phyloP scores from a whole-genome alignment of 192 early-diverging fungal species.

The Spizellomyces punctatus region DNA sequence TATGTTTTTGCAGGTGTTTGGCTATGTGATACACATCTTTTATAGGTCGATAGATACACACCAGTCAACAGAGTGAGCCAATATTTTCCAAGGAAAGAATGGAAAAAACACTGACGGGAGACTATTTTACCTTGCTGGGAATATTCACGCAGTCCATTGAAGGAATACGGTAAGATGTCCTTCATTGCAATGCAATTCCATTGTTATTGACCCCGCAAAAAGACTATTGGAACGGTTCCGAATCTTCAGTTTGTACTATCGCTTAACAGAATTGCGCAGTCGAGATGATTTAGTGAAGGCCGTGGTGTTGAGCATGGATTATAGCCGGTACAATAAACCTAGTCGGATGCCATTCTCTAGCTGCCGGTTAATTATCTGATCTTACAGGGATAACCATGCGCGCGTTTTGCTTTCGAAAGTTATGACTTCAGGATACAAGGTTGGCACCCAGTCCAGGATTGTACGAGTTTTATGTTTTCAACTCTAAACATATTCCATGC shows the following conservation, averaged over 20 bases:
- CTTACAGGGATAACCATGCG: constrained; percentile 73
- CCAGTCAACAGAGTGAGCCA: constrained; percentile 41
- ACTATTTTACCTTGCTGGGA: constrained; percentile 80
- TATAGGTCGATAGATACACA: constrained; percentile 20
- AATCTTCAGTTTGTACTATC: constrained; percentile 79
- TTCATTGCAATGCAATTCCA: background rate
- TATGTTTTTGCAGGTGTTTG: constrained; percentile 32
- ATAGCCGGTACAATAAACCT: constrained; percentile 51
- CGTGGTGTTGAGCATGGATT: constrained; percentile 74
- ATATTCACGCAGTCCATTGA: constrained; percentile 61
- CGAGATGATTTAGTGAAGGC: constrained; percentile 78
- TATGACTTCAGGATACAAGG: constrained; percentile 75
- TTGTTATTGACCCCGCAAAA: background rate
- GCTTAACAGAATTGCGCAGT: constrained; percentile 73
- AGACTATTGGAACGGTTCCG: constrained; percentile 72
- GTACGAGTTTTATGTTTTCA: background rate
- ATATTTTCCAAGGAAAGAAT: constrained; percentile 78
- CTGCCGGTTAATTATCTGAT: background rate
- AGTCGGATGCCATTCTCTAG: background rate
- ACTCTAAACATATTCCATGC: background rate
- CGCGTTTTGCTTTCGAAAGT: constrained; percentile 80
- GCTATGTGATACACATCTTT: constrained; percentile 27
- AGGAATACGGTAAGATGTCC: constrained; percentile 56
- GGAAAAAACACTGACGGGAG: constrained; percentile 68
- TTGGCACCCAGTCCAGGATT: constrained; percentile 1